phyloP scores from a whole-genome alignment of 805 yeast species.

The Ogataea degrootiae region DNA sequence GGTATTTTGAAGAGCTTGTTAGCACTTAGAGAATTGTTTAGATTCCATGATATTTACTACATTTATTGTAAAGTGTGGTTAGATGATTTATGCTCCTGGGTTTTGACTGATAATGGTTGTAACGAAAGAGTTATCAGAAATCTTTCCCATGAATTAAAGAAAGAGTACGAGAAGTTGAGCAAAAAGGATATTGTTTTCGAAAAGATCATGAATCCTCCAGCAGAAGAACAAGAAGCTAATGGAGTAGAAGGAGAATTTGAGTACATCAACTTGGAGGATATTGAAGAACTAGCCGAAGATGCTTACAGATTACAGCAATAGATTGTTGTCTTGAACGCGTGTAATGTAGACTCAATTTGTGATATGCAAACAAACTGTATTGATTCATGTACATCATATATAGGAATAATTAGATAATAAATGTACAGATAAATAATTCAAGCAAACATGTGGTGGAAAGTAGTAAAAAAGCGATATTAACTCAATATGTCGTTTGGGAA shows the following conservation, averaged over 20 bases:
- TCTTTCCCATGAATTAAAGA: constrained; percentile 61
- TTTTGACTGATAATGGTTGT: constrained; percentile 50
- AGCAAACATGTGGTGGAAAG: not conserved
- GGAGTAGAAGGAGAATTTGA: constrained; percentile 34
- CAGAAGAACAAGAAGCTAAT: constrained; percentile 34
- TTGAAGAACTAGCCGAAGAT: constrained; percentile 54
- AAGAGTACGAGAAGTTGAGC: constrained; percentile 33
- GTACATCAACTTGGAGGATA: constrained; percentile 46
- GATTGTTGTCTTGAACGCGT: not conserved
- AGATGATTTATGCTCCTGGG: constrained; percentile 76
- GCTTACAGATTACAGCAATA: constrained; percentile 27
- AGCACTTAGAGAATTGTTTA: constrained; percentile 63
- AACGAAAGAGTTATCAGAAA: constrained; percentile 54
- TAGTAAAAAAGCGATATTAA: not conserved
- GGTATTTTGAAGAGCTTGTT: constrained; percentile 57
- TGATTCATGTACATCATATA: no score
- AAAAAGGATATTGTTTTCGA: constrained; percentile 54
- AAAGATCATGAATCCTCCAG: constrained; percentile 38
- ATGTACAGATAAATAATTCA: no score
- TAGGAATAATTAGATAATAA: no score
- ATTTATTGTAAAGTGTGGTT: constrained; percentile 74
- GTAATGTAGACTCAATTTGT: not conserved
- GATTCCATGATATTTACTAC: constrained; percentile 80
- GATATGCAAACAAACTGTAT: no score
- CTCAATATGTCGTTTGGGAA: constrained; percentile 16